Conservation (phyloP, 257 asterid species). For the Fraxinus cuspidata region DNA sequence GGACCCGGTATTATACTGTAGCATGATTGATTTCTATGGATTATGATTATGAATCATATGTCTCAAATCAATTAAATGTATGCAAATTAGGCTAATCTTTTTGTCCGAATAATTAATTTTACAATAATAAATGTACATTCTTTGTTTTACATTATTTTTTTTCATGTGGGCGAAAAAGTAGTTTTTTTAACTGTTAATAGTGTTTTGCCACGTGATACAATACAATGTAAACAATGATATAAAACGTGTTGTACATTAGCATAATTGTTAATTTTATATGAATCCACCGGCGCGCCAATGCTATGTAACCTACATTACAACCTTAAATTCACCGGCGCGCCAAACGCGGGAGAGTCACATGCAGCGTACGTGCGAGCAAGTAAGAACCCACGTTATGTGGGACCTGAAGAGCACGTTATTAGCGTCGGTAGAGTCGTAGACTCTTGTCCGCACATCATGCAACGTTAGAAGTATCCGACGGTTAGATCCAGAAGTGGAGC, state of each 20-base stretch:
- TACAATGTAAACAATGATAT: no score
- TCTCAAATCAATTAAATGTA: no score
- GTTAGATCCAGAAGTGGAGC: slow-evolving; percentile 26
- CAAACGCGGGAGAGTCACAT: slow-evolving; percentile 28
- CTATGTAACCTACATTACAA: neutral
- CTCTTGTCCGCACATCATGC: slow-evolving; percentile 23
- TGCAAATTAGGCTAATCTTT: no score
- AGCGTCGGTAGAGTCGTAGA: slow-evolving; percentile 40
- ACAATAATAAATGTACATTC: no score
- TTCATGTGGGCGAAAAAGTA: no score
- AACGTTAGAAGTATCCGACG: slow-evolving; percentile 13
- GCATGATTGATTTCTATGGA: no score
- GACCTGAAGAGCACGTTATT: slow-evolving; percentile 32
- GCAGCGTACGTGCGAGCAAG: slow-evolving; percentile 31
- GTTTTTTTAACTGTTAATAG: no score
- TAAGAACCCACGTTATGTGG: slow-evolving; percentile 40
- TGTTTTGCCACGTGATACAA: no score
- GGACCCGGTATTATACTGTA: no score
- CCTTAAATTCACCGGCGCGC: slow-evolving; percentile 27
- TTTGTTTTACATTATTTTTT: no score
- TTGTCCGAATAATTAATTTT: neutral
- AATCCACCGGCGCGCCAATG: slow-evolving; percentile 30
- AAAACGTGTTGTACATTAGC: no score
- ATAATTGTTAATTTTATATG: neutral
- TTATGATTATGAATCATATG: no score